phyloP scores from a whole-genome alignment of 2,329 filamentous ascomycete genomes.

The Colletotrichum brevisporum region DNA sequence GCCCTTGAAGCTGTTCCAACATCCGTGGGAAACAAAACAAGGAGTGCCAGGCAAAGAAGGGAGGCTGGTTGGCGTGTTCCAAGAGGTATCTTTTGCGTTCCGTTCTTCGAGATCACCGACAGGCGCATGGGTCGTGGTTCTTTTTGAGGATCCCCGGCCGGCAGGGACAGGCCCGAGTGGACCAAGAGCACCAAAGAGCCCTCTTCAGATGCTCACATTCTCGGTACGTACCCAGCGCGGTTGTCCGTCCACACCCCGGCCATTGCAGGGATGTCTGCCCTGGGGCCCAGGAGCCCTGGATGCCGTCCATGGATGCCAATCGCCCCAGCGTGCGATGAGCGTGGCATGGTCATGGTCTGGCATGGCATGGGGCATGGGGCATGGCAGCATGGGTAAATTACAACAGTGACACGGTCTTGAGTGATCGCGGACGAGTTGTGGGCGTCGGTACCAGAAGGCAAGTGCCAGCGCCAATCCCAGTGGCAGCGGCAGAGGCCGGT shows the following conservation, averaged over 20 bases:
- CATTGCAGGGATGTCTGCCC: slow-evolving; percentile 23
- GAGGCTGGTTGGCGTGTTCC: slow-evolving; percentile 32
- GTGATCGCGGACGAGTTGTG: slow-evolving; percentile 11
- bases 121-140: slow-evolving; percentile 38
- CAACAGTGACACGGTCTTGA: slow-evolving; percentile 13
- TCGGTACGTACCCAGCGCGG: slow-evolving; percentile 26
- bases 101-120: slow-evolving; percentile 40
- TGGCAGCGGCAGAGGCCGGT: not conserved
- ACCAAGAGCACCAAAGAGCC: slow-evolving; percentile 16
- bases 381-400: slow-evolving; percentile 33
- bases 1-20: not conserved
- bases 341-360: slow-evolving; percentile 35
- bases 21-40: slow-evolving; percentile 22
- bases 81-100: slow-evolving; percentile 36
- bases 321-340: slow-evolving; percentile 37
- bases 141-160: slow-evolving; percentile 28
- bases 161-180: slow-evolving; percentile 39
- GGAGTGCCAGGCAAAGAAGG: slow-evolving; percentile 25
- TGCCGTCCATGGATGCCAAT: slow-evolving; percentile 25
- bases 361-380: slow-evolving; percentile 28
- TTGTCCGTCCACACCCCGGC: slow-evolving; percentile 32
- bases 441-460: not conserved
- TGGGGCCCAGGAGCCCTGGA: slow-evolving; percentile 11
- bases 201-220: not conserved
- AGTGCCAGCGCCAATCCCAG: slow-evolving; percentile 1